Evolutionary conservation across 164 flowering plant genomes (phyloP).

Genomic region (Aristolochia fimbriata): DNA sequence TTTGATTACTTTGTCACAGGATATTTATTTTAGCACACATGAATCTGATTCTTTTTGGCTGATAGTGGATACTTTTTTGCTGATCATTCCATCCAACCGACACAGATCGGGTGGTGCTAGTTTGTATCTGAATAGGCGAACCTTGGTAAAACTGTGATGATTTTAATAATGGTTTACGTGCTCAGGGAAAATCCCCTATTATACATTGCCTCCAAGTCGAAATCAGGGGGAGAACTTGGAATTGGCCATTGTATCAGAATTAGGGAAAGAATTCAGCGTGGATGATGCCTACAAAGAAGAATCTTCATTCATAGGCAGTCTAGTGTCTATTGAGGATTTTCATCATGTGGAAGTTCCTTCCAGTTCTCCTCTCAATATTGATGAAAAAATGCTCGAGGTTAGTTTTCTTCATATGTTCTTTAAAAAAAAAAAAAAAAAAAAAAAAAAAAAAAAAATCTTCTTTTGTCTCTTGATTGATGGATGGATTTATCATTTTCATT

Average conservation of each 20-base stretch:
- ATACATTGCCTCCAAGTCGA: conserved; percentile 83
- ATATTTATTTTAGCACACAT: no score
- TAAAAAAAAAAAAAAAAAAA: no score
- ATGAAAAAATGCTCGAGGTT: conserved; percentile 70
- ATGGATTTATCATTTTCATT: neutral
- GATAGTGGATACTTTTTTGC: no score
- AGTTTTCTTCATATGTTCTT: conserved; percentile 7
- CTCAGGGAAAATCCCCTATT: conserved; percentile 90
- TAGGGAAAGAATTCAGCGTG: conserved; percentile 79
- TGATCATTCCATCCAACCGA: no score
- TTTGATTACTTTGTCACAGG: no score
- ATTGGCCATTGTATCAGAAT: conserved; percentile 58
- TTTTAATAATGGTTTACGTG: neutral
- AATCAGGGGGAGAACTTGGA: conserved; percentile 50
- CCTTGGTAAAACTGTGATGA: neutral
- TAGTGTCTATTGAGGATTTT: conserved; percentile 55
- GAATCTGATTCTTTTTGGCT: no score
- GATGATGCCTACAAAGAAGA: conserved; percentile 72
- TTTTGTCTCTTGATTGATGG: no score
- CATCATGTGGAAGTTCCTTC: conserved; percentile 75
- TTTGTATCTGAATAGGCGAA: neutral
- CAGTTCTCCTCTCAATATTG: conserved; percentile 54
- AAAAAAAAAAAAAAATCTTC: no score
- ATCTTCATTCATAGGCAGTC: conserved; percentile 85
- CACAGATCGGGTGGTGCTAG: no score